A percentile compares a stretch with the other conserved stretches of the same genome.
phyloP scores from a whole-genome alignment of 2,329 filamentous ascomycete genomes.

The Paraphoma chrysanthemicola region DNA sequence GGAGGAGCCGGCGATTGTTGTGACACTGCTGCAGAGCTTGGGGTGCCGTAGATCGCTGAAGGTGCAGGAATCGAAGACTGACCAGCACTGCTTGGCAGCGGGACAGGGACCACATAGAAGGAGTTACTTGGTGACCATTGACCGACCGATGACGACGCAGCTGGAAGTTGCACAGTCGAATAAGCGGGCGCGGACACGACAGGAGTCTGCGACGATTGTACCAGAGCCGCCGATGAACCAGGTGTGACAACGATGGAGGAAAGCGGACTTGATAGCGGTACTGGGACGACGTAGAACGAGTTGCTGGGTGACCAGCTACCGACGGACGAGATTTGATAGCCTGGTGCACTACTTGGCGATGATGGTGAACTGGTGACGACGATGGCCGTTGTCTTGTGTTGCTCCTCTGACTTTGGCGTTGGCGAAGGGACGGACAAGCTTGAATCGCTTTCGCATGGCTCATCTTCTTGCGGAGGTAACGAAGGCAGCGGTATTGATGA shows the following conservation, averaged over 20 bases:
- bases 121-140: conserved; percentile 6
- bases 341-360: neutral
- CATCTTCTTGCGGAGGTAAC: too few relatives aligned
- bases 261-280: neutral
- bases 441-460: conserved; percentile 12
- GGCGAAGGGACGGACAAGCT: neutral
- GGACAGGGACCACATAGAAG: conserved; percentile 2
- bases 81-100: neutral
- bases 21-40: neutral
- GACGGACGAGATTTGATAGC: neutral
- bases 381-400: neutral
- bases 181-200: neutral
- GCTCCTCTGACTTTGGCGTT: neutral
- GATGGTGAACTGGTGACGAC: neutral
- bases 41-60: neutral
- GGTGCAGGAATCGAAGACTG: neutral
- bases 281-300: neutral
- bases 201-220: neutral
- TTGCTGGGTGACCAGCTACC: neutral
- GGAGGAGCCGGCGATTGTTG: neutral
- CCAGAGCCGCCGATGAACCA: neutral
- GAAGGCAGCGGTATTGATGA: neutral
- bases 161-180: neutral
- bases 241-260: neutral
- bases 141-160: neutral